Base-by-base conservation (phyloP, 352 stramenopile species). In the Discostella stelligera region DNA sequence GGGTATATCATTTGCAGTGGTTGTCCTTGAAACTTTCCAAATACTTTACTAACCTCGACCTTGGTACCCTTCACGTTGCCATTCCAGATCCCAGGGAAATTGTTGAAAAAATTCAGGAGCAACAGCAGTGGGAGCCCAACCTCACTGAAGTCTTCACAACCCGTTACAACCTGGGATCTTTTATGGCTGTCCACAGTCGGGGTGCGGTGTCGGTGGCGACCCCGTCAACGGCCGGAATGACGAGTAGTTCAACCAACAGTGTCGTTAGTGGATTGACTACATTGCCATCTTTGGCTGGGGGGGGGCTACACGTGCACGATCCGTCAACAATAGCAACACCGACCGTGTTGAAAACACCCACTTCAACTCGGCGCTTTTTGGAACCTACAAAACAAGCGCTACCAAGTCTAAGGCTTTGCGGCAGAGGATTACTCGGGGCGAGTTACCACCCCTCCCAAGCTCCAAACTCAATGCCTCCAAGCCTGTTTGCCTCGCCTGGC, bases 401-500 rank as follows among this genome's bases (percentile, higher is more conserved):
- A 58, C 4, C 50, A 58, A 58, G n/a, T 58, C 18, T 2, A 58
- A 58, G 50, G 27, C 50, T 16, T 14, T 58, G 0, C n/a, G 50
- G 8, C 10, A 5, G 20, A 58, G 14, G 50, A 58, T 58, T 14
- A 30, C 8, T 6, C 21, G 27, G 11, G 20, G 27, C 14, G 50
- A 58, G n/a, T 37, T 58, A 3, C 50, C 10, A 30, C 20, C 50
- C 21, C 8, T 62, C 6, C 54, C 54, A 46, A 14, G 23, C 23
- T 62, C 20, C 23, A 62, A 62, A 20, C 0, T 44, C 21, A 7
- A 62, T 20, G 7, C 3, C 10, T 21, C 54, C 10, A 21, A 30
- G 27, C 52, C 18, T n/a, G 41, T 66, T 18, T 71, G 27, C 30
- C 32, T 63, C 30, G 25, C 30, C 14, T 71, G 27, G 21, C 63